Conservation (phyloP, 176 grass and related monocot genomes). For the Musa troglodytarum region DNA sequence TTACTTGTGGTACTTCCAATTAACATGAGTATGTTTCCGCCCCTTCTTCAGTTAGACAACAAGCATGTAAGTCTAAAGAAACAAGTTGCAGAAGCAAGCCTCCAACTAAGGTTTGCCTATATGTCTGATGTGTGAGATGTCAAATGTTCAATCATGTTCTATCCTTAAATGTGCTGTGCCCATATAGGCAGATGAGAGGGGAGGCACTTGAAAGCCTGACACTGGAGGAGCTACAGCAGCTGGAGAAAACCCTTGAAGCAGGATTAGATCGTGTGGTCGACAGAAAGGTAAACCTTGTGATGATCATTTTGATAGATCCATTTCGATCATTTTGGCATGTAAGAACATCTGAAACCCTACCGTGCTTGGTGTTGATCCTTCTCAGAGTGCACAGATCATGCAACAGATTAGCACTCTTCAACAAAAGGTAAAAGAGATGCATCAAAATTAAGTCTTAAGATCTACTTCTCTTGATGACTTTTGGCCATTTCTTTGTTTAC, state of each 20-base stretch:
- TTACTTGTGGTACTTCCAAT: too few species aligned
- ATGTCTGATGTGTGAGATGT: not conserved
- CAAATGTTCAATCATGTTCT: too few species aligned
- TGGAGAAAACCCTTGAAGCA: constrained; percentile 79
- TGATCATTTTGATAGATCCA: too few species aligned
- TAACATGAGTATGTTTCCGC: too few species aligned
- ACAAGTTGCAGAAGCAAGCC: constrained; percentile 64
- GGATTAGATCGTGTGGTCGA: constrained; percentile 55
- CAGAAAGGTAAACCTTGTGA: constrained; percentile 49
- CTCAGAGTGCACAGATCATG: constrained; percentile 67
- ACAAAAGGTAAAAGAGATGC: constrained; percentile 47
- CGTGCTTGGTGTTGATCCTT: not conserved
- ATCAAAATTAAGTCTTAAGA: too few species aligned
- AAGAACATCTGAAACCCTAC: too few species aligned
- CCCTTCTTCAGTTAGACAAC: constrained; percentile 45
- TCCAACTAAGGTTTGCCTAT: constrained; percentile 51
- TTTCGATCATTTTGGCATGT: too few species aligned
- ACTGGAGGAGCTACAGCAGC: constrained; percentile 59
- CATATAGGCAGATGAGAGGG: constrained; percentile 76
- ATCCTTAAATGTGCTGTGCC: not conserved
- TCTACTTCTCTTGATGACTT: too few species aligned
- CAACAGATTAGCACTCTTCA: constrained; percentile 72
- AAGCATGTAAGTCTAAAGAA: constrained; percentile 57
- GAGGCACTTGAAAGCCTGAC: constrained; percentile 66
- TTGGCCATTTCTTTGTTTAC: not conserved